These are phyloP conservation scores for Panicum virgatum DNA, from an alignment of 202 grass and related monocot species.

Conservation along the genomic window DNA sequence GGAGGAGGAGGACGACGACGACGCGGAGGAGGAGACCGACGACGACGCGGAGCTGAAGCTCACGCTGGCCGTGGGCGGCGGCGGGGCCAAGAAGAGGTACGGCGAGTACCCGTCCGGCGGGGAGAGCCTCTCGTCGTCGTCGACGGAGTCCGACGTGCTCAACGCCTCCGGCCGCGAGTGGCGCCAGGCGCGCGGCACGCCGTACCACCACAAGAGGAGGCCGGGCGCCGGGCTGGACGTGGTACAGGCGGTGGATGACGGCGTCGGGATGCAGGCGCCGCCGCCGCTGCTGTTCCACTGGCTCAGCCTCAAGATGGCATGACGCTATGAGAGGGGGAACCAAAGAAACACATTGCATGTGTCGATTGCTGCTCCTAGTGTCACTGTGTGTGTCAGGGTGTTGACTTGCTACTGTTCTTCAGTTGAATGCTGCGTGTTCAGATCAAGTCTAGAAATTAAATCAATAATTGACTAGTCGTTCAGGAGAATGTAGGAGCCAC, in stretches of 20 bases:
- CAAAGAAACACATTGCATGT: background rate
- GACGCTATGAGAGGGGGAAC: slow-evolving; percentile 4
- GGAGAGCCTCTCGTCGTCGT: slow-evolving; percentile 65
- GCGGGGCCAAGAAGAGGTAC: slow-evolving; percentile 55
- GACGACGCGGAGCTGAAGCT: slow-evolving; percentile 60
- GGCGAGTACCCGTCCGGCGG: slow-evolving; percentile 43
- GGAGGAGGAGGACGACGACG: slow-evolving; percentile 28
- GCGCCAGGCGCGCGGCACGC: slow-evolving; percentile 32
- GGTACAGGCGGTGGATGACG: slow-evolving; percentile 44
- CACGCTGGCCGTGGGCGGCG: slow-evolving; percentile 61
- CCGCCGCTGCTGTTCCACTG: slow-evolving; percentile 64
- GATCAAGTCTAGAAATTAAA: slow-evolving; percentile 41
- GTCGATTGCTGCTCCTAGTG: slow-evolving; percentile 12
- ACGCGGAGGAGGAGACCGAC: slow-evolving; percentile 36
- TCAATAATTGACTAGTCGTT: slow-evolving; percentile 31
- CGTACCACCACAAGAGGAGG: slow-evolving; percentile 33
- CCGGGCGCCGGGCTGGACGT: slow-evolving; percentile 32
- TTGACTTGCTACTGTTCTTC: slow-evolving; percentile 27
- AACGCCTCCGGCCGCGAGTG: slow-evolving; percentile 36
- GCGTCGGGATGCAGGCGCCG: slow-evolving; percentile 45
- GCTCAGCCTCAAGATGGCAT: slow-evolving; percentile 74
- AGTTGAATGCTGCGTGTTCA: slow-evolving; percentile 25
- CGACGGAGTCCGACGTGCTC: slow-evolving; percentile 61
- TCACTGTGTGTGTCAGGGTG: slow-evolving; percentile 20
- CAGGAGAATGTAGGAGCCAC: slow-evolving; percentile 7